A percentile compares a stretch with the other conserved stretches of the same genome.
Conservation (phyloP, 306 rosid genomes). For the Malus fusca region DNA sequence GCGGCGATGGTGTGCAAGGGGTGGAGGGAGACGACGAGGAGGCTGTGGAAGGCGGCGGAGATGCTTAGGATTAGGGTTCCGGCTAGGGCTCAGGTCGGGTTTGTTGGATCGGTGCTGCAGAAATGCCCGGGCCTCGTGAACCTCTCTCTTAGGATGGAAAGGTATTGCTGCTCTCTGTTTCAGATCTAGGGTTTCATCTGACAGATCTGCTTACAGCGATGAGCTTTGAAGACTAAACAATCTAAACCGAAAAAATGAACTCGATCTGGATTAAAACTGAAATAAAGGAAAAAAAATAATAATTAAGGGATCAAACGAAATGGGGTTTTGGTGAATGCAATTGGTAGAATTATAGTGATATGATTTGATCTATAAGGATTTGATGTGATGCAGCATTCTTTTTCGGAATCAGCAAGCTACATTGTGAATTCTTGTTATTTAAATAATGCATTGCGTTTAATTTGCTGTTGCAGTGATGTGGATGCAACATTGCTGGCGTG, state of each 20-base stretch:
- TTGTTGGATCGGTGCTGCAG: conserved; percentile 73
- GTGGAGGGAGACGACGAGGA: conserved; percentile 69
- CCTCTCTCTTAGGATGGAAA: conserved; percentile 82
- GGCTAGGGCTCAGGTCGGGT: conserved; percentile 54
- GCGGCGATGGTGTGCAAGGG: conserved; percentile 80
- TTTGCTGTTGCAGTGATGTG: conserved; percentile 50
- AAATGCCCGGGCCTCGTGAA: conserved; percentile 72
- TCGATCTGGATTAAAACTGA: not conserved
- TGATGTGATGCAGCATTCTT: not conserved
- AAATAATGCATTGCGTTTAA: not conserved
- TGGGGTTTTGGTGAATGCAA: conserved; percentile 15
- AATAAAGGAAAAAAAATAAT: not conserved
- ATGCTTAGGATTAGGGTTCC: conserved; percentile 74
- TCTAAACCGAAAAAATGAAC: not conserved
- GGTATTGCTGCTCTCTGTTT: conserved; percentile 40
- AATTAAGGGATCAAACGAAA: not conserved
- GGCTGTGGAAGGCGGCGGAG: conserved; percentile 83
- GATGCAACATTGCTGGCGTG: conserved; percentile 94
- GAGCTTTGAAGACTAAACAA: conserved; percentile 2
- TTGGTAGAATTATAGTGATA: not conserved
- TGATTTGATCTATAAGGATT: not conserved
- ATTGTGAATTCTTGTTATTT: not conserved
- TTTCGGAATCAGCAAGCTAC: not conserved
- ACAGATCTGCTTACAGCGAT: conserved; percentile 8
- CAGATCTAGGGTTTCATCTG: conserved; percentile 34